Evolutionary conservation across 768 basidiomycete genomes (phyloP).

Genomic region (Mycena indigotica): DNA sequence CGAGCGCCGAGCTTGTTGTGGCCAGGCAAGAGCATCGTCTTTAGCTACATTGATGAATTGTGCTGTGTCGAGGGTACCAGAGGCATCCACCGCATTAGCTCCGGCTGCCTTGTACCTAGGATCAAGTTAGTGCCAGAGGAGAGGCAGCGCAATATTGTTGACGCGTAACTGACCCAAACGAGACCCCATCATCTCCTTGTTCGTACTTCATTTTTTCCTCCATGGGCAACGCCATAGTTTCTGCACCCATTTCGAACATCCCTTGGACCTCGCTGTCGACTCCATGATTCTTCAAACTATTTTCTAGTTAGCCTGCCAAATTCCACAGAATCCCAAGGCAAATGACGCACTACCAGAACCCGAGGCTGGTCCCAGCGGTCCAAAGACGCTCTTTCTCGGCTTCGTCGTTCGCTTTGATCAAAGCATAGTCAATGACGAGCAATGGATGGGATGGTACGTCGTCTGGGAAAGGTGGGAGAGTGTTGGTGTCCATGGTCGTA

Average conservation of each 20-base stretch:
- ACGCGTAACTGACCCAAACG: slow-evolving; percentile 38
- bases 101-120: slow-evolving; percentile 49
- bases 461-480: slow-evolving; percentile 41
- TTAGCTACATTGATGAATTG: slow-evolving; percentile 53
- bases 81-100: slow-evolving; percentile 45
- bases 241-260: slow-evolving; percentile 46
- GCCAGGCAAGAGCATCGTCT: slow-evolving; percentile 53
- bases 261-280: slow-evolving; percentile 38
- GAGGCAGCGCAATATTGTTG: too few relatives aligned
- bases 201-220: slow-evolving; percentile 48
- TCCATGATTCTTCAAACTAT: slow-evolving; percentile 46
- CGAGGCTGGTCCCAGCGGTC: slow-evolving; percentile 44
- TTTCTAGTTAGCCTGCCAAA: not conserved
- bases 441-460: slow-evolving; percentile 45
- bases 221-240: slow-evolving; percentile 42
- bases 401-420: slow-evolving; percentile 36
- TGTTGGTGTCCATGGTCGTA: not conserved
- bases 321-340: not conserved
- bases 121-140: too few relatives aligned
- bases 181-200: slow-evolving; percentile 42
- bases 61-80: slow-evolving; percentile 43
- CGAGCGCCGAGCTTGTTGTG: slow-evolving; percentile 39
- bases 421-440: slow-evolving; percentile 44
- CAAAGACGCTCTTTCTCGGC: slow-evolving; percentile 43
- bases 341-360: slow-evolving; percentile 52